phyloP scores from a whole-genome alignment of 148 eudicot species.

The Diospyros lotus region DNA sequence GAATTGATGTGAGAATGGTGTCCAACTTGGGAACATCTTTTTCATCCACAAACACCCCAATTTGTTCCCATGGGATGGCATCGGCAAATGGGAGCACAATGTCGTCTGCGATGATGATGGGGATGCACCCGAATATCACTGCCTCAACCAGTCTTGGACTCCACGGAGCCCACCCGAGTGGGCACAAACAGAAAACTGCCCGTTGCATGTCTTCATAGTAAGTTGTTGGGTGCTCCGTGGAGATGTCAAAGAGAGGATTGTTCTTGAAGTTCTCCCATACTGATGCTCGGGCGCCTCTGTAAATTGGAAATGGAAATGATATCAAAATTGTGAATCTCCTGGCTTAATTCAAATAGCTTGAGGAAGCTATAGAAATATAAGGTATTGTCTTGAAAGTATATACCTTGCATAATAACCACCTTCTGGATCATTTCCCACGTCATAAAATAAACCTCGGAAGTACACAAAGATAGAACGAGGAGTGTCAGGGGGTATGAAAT shows the following conservation, averaged over 20 bases:
- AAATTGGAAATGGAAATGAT: not conserved
- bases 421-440: constrained; percentile 98
- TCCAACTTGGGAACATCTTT: constrained; percentile 89
- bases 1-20: constrained; percentile 77
- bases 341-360: not conserved
- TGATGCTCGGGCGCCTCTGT: constrained; percentile 94
- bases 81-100: constrained; percentile 96
- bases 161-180: constrained; percentile 99
- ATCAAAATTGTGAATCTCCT: not conserved
- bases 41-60: constrained; percentile 84
- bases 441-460: constrained; percentile 95
- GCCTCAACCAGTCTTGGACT: constrained; percentile 98
- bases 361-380: not conserved
- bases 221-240: constrained; percentile 97
- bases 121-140: constrained; percentile 94
- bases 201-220: constrained; percentile 99
- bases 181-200: constrained; percentile 89
- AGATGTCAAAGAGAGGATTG: constrained; percentile 96
- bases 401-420: constrained; percentile 99
- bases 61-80: constrained; percentile 99
- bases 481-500: constrained; percentile 76
- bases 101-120: constrained; percentile 94
- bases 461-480: constrained; percentile 98
- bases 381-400: constrained; percentile 4
- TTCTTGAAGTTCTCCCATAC: constrained; percentile 99